Conservation (phyloP, 106 monocot species). For the Hemerocallis citrina region DNA sequence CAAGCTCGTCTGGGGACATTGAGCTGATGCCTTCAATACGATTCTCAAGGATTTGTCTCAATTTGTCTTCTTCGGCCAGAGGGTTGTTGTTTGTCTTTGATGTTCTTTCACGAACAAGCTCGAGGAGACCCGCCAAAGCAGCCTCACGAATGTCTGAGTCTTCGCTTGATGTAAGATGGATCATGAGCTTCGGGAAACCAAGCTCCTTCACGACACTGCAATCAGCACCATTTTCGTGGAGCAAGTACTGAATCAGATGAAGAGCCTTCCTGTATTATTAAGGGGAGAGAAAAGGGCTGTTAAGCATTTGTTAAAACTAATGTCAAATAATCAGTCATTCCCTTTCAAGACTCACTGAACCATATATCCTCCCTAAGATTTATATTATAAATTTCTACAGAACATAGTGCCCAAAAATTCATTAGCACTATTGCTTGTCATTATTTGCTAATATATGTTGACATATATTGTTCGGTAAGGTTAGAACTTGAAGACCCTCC, state of each 20-base stretch:
- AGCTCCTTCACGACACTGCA: slow-evolving; percentile 44
- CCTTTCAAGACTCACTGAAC: too few relatives aligned
- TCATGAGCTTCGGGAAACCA: slow-evolving; percentile 68
- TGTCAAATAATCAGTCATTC: too few relatives aligned
- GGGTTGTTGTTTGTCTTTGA: neutral
- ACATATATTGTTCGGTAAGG: too few relatives aligned
- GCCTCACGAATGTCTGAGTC: slow-evolving; percentile 64
- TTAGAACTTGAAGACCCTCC: too few relatives aligned
- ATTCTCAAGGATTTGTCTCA: slow-evolving; percentile 41
- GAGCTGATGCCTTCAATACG: slow-evolving; percentile 44
- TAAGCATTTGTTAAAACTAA: too few relatives aligned
- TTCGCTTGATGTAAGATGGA: slow-evolving; percentile 61
- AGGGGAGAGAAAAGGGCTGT: neutral
- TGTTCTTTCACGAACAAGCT: slow-evolving; percentile 36
- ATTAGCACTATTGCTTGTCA: too few relatives aligned
- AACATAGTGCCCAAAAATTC: too few relatives aligned
- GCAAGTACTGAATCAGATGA: slow-evolving; percentile 63
- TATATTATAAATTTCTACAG: too few relatives aligned
- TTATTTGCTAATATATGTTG: too few relatives aligned
- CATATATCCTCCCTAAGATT: slow-evolving; percentile 82
- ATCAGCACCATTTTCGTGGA: slow-evolving; percentile 56
- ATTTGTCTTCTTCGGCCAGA: slow-evolving; percentile 35
- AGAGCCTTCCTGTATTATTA: slow-evolving; percentile 62
- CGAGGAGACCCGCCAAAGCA: slow-evolving; percentile 53
- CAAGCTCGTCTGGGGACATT: slow-evolving; percentile 58